These are phyloP conservation scores for Citrus maxima DNA, from an alignment of 345 rosid genomes.

Conservation along the genomic window DNA sequence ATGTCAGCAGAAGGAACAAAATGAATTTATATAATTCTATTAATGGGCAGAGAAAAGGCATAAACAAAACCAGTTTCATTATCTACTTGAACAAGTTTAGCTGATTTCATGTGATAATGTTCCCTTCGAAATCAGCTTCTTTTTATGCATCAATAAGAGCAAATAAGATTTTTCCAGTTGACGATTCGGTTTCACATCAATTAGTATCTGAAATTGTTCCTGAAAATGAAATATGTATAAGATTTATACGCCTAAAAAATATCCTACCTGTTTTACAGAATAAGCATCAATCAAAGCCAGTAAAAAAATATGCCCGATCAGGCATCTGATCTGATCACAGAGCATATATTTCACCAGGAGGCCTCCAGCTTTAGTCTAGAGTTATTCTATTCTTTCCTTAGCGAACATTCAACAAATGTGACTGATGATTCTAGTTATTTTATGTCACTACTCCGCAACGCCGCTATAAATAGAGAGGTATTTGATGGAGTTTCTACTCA, in stretches of 20 bases:
- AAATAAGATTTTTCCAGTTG: not conserved
- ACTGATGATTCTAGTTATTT: conserved; percentile 20
- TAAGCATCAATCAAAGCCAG: conserved; percentile 28
- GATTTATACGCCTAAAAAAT: conserved; percentile 1
- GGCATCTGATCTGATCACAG: conserved; percentile 29
- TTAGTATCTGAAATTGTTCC: not conserved
- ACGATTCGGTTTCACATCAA: not conserved
- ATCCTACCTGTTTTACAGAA: conserved; percentile 6
- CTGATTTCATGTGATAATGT: not conserved
- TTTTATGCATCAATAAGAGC: not conserved
- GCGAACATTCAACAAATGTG: not conserved
- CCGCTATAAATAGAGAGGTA: conserved; percentile 26
- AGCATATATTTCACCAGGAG: conserved; percentile 11
- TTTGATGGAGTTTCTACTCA: not conserved
- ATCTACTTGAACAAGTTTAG: not conserved
- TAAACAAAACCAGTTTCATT: not conserved
- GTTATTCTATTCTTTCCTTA: conserved; percentile 28
- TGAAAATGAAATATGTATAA: not conserved
- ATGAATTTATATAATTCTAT: not conserved
- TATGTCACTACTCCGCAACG: not conserved
- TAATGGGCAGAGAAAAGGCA: not conserved
- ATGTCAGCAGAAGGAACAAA: not conserved
- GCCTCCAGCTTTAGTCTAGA: conserved; percentile 8
- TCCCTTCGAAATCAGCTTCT: not conserved
- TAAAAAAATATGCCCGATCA: conserved; percentile 18